Percentiles rank a stretch among this genome's conserved stretches.
Conservation (phyloP, 805 yeast genomes). For the Blastobotrys attinorum region DNA sequence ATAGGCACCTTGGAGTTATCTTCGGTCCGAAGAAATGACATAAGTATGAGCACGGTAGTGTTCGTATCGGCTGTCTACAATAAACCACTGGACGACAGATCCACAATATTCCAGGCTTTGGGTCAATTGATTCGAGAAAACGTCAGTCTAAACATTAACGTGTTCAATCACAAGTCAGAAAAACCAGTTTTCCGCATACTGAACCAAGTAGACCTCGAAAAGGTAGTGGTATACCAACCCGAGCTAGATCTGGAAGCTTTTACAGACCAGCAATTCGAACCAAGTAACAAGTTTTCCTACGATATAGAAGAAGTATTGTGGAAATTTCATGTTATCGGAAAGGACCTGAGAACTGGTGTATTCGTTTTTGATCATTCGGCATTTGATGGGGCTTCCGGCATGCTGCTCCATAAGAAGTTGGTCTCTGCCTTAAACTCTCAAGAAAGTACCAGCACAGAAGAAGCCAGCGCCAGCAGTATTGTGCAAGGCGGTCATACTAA, state of each 20-base stretch:
- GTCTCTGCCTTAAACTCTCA: neutral
- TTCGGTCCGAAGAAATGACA: slow-evolving; percentile 10
- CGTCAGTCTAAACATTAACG: slow-evolving; percentile 7
- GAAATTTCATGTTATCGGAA: slow-evolving; percentile 15
- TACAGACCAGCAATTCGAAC: neutral
- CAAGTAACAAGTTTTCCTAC: neutral
- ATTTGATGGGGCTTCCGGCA: slow-evolving; percentile 21
- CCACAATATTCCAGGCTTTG: slow-evolving; percentile 12
- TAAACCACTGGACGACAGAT: slow-evolving; percentile 1
- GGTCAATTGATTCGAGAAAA: slow-evolving; percentile 4
- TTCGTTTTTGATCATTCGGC: slow-evolving; percentile 20
- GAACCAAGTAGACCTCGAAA: slow-evolving; percentile 9
- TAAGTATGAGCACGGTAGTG: slow-evolving; percentile 11
- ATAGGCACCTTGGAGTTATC: slow-evolving; percentile 11
- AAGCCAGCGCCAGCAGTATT: too few species aligned
- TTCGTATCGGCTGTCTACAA: slow-evolving; percentile 13
- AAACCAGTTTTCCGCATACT: slow-evolving; percentile 1
- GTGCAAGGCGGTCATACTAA: too few species aligned
- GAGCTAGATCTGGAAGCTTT: neutral
- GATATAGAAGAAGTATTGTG: slow-evolving; percentile 13
- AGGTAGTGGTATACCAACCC: slow-evolving; percentile 8
- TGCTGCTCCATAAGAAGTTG: slow-evolving; percentile 14
- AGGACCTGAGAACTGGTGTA: slow-evolving; percentile 4
- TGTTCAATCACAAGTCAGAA: slow-evolving; percentile 1
- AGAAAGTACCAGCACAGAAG: too few species aligned